Evolutionary conservation across 352 stramenopile species (phyloP).

Genomic region (Aphanomyces euteiches): DNA sequence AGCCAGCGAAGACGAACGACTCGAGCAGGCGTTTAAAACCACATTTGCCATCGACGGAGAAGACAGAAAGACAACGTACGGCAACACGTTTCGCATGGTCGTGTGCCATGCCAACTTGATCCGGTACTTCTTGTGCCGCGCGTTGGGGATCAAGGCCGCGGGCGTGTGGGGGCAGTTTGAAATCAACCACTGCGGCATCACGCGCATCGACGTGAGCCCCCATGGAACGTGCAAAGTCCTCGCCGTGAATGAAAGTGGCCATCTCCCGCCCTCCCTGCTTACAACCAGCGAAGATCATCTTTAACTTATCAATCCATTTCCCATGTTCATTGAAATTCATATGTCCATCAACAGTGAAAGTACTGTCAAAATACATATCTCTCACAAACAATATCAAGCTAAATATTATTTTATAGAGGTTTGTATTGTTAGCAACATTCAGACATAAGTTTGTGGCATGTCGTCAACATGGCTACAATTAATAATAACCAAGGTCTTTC

Average conservation of each 20-base stretch:
- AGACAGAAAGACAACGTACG: slow-evolving; percentile 41
- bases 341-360: too few species aligned
- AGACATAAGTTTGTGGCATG: neutral
- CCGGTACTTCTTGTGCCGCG: slow-evolving; percentile 73
- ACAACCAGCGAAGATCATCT: slow-evolving; percentile 84
- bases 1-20: slow-evolving; percentile 47
- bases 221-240: slow-evolving; percentile 69
- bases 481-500: too few species aligned
- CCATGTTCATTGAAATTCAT: too few species aligned
- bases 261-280: slow-evolving; percentile 67
- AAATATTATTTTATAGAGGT: too few species aligned
- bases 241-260: slow-evolving; percentile 74
- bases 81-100: slow-evolving; percentile 44
- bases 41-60: slow-evolving; percentile 38
- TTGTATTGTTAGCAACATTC: too few species aligned
- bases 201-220: slow-evolving; percentile 64
- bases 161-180: slow-evolving; percentile 77
- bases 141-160: slow-evolving; percentile 51
- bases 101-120: slow-evolving; percentile 84
- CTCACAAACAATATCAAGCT: too few species aligned
- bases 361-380: too few species aligned
- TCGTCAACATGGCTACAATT: neutral
- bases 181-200: slow-evolving; percentile 82
- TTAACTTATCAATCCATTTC: slow-evolving; percentile 10
- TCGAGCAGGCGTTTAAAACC: slow-evolving; percentile 57